Evolutionary conservation across 1,139 yeast genomes (phyloP).

Genomic region (Eremothecium cymbalariae): DNA sequence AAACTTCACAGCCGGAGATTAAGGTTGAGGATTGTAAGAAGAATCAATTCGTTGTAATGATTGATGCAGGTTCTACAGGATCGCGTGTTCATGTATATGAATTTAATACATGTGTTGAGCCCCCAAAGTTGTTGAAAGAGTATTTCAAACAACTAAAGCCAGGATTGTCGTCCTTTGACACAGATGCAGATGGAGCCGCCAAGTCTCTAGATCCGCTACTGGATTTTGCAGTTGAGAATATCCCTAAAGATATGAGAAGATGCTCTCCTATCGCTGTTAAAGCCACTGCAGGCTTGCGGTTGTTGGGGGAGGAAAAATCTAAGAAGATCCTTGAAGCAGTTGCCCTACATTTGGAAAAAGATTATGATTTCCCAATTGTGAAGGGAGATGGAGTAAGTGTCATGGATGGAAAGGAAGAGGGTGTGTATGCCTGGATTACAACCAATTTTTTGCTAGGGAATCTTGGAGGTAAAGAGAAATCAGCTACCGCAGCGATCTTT

Average conservation of each 20-base stretch:
- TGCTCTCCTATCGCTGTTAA: constrained; percentile 94
- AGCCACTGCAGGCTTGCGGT: constrained; percentile 95
- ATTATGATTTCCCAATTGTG: constrained; percentile 88
- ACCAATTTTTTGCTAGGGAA: constrained; percentile 87
- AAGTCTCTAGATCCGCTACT: constrained; percentile 73
- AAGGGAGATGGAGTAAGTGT: constrained; percentile 76
- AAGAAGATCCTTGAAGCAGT: constrained; percentile 67
- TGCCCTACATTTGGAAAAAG: constrained; percentile 58
- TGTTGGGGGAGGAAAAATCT: constrained; percentile 71
- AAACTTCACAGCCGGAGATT: no score
- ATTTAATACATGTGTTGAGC: constrained; percentile 74
- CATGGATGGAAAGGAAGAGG: constrained; percentile 96
- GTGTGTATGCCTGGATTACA: constrained; percentile 99
- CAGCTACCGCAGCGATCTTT: constrained; percentile 90
- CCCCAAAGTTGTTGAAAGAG: constrained; percentile 74
- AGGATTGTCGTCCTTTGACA: constrained; percentile 79
- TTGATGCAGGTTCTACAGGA: constrained; percentile 97
- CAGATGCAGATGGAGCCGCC: constrained; percentile 81
- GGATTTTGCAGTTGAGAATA: constrained; percentile 59
- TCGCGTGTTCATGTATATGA: constrained; percentile 91
- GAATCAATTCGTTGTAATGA: constrained; percentile 67
- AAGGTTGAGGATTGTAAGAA: no score
- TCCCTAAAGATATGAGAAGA: constrained; percentile 61
- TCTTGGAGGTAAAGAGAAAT: constrained; percentile 65
- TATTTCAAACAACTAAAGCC: constrained; percentile 84